phyloP scores from a whole-genome alignment of 2,329 filamentous ascomycete genomes.

The Clarireedia sp. region DNA sequence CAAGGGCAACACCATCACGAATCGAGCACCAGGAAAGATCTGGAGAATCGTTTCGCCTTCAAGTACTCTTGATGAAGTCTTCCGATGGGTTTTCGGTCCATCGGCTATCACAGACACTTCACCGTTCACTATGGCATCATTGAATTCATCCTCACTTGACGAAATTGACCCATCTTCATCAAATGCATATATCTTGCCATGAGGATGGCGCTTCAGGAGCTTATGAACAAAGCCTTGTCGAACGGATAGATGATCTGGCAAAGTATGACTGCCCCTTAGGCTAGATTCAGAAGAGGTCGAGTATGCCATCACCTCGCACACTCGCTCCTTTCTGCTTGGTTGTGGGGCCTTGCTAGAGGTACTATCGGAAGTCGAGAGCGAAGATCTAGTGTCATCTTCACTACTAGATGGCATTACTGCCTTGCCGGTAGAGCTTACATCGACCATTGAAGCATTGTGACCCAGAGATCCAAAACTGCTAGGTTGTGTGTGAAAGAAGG shows the following conservation, averaged over 20 bases:
- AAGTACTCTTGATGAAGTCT: neutral
- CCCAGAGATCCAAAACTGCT: neutral
- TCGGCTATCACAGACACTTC: neutral
- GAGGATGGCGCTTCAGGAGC: slow-evolving; percentile 19
- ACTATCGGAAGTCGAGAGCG: neutral
- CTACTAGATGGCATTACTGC: neutral
- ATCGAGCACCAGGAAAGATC: slow-evolving; percentile 35
- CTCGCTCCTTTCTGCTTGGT: no score
- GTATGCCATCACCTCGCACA: slow-evolving; percentile 22
- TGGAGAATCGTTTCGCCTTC: slow-evolving; percentile 1
- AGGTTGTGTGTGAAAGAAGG: slow-evolving; percentile 23
- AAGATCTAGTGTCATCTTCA: neutral
- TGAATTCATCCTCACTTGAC: slow-evolving; percentile 1
- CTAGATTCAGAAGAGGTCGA: slow-evolving; percentile 15
- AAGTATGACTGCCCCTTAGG: slow-evolving; percentile 4
- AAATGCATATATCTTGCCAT: slow-evolving; percentile 24
- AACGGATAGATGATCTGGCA: slow-evolving; percentile 12
- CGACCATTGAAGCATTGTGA: neutral
- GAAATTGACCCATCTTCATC: slow-evolving; percentile 18
- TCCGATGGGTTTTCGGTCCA: neutral
- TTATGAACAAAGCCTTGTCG: slow-evolving; percentile 3
- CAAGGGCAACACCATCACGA: slow-evolving; percentile 39
- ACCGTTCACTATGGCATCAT: neutral
- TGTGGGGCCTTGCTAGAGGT: neutral
- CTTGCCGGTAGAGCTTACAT: no score